Evolutionary conservation across 306 rosid genomes (phyloP).

Genomic region (Sesbania bispinosa): DNA sequence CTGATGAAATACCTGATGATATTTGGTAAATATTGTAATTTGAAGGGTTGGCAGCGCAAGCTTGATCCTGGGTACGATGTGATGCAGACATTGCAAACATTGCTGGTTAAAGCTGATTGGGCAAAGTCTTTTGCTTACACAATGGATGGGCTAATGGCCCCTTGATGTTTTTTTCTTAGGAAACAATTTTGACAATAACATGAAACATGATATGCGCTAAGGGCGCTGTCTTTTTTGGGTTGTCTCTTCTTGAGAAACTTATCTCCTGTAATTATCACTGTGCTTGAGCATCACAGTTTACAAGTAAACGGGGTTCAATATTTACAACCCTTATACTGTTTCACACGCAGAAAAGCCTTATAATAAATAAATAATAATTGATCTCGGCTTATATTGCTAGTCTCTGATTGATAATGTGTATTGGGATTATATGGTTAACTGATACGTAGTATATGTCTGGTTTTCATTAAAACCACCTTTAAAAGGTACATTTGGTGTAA

Average conservation of each 20-base stretch:
- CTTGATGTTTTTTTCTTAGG: slow-evolving; percentile 30
- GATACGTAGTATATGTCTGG: too few relatives aligned
- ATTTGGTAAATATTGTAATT: not conserved
- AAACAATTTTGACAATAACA: slow-evolving; percentile 49
- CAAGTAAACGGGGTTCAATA: not conserved
- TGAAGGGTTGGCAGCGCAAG: slow-evolving; percentile 91
- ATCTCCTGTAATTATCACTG: slow-evolving; percentile 14
- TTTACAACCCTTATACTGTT: not conserved
- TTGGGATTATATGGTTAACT: too few relatives aligned
- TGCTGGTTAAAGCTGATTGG: slow-evolving; percentile 77
- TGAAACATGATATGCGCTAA: not conserved
- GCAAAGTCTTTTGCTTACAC: slow-evolving; percentile 82
- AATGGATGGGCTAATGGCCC: slow-evolving; percentile 87
- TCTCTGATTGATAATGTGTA: too few relatives aligned
- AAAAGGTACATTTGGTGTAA: too few relatives aligned
- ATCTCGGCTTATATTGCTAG: too few relatives aligned
- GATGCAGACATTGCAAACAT: slow-evolving; percentile 73
- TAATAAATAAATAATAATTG: too few relatives aligned
- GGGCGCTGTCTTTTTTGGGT: not conserved
- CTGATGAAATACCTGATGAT: not conserved
- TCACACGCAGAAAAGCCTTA: not conserved
- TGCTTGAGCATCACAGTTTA: slow-evolving; percentile 3
- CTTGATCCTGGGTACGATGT: slow-evolving; percentile 77
- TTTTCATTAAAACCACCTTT: too few relatives aligned
- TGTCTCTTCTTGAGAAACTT: not conserved